A percentile compares a stretch with the other conserved stretches of the same genome.
These are phyloP conservation scores for Exobasidium rhododendri DNA, from an alignment of 1,284 basidiomycete species.

Conservation along the genomic window DNA sequence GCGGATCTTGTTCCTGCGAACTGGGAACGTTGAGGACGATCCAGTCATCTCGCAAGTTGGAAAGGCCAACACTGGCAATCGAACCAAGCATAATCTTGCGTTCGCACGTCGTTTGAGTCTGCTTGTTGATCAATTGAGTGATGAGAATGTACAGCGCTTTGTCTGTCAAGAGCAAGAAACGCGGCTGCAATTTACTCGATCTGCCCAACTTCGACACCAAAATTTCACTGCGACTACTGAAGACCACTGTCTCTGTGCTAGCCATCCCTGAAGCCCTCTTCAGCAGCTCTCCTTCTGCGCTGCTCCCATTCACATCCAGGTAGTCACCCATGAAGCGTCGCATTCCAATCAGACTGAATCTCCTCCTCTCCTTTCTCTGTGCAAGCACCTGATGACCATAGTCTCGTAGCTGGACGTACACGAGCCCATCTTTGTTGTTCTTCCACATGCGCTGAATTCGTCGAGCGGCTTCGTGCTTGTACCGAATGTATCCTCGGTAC, in stretches of 20 bases:
- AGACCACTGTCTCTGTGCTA: conserved; percentile 58
- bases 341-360: conserved; percentile 90
- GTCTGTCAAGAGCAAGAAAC: conserved; percentile 82
- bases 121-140: conserved; percentile 61
- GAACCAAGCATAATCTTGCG: conserved; percentile 84
- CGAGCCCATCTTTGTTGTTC: conserved; percentile 90
- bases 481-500: conserved; percentile 90
- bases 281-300: conserved; percentile 75
- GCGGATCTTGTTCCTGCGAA: conserved; percentile 83
- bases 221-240: conserved; percentile 80
- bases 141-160: conserved; percentile 84
- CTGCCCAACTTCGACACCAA: conserved; percentile 82
- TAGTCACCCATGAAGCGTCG: conserved; percentile 96
- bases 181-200: conserved; percentile 86
- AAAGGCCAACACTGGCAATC: conserved; percentile 80
- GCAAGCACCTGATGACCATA: conserved; percentile 90
- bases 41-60: conserved; percentile 91
- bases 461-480: conserved; percentile 89
- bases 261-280: conserved; percentile 68
- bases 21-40: conserved; percentile 64
- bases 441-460: conserved; percentile 98
- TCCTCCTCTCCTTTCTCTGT: conserved; percentile 84
- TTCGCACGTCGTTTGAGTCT: conserved; percentile 67
- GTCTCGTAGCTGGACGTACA: conserved; percentile 82
- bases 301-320: conserved; percentile 68